Base-by-base conservation (phyloP, 495 filamentous ascomycete species). In the Amorphotheca resinae region DNA sequence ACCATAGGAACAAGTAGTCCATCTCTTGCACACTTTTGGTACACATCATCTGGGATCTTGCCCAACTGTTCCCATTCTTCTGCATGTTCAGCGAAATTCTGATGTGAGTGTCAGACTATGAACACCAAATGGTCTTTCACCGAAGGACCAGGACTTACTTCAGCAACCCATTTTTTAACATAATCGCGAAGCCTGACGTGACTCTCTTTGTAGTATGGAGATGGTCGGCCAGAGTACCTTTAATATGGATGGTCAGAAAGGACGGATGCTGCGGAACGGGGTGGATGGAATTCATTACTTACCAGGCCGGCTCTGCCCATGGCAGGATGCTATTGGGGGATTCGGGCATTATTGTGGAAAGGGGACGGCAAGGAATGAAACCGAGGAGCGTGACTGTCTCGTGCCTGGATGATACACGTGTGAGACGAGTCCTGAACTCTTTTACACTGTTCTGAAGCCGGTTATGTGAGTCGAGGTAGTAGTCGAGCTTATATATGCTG, bases 241-340 rank as follows among this genome's bases (percentile, higher is more conserved):
- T 3, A 4, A 12, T 33, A 34, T 46, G 36, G 2, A 23, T 11
- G 7, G 30, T 38, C 23, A 9, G 22, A 32, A 21, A 6, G 2
- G 2, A 37, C 6, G 21, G 18, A 23, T 15, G 4, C 21, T 14
- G 3, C 12, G 15, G 25, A 42, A 15, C 15, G 14, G 16, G 15
- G 11, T 17, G 21, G 4, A 5, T 5, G 25, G 5, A 28, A 28
- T 9, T 2, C 4, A 22, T 1, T 30, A 25, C 28, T 31, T 14
- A 48, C 45, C 47, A 50, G 15, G 42, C 26, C n/a, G 47, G 47
- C 15, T 50, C 47, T 6, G 47, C 41, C 41, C 41, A 50, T n/a
- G 47, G 47, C n/a, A n/a, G 33, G 2, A 35, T 36, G 34, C 40
- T 49, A 9, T 39, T 39, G 9, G 42, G 43, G 7, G 38, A 38